Conservation (phyloP, 2,329 filamentous ascomycete species). For the Nothomitra cinnamomea region DNA sequence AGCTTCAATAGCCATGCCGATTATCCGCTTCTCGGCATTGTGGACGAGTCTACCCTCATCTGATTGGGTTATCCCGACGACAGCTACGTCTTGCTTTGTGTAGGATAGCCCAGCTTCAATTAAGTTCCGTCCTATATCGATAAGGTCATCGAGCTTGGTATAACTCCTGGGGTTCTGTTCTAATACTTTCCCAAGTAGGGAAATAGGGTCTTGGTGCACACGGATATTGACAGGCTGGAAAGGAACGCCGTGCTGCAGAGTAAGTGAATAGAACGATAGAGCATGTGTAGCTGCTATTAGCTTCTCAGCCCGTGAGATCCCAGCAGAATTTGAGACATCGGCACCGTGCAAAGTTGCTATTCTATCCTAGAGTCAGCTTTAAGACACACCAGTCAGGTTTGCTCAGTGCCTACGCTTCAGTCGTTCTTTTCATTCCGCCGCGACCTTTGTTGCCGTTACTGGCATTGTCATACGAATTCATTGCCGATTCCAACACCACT, state of each 20-base stretch:
- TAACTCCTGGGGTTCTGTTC: conserved; percentile 62
- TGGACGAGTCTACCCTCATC: conserved; percentile 17
- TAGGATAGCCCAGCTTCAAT: conserved; percentile 39
- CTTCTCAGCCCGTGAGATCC: conserved; percentile 40
- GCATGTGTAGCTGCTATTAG: conserved; percentile 58
- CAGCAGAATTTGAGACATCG: conserved; percentile 34
- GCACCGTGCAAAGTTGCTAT: conserved; percentile 42
- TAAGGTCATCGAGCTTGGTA: conserved; percentile 54
- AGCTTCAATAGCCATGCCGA: conserved; percentile 65
- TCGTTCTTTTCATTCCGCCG: conserved; percentile 60
- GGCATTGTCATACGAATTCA: conserved; percentile 63
- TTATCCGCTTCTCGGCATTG: conserved; percentile 46
- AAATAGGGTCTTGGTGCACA: conserved; percentile 59
- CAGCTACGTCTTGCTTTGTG: conserved; percentile 16
- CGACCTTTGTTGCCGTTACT: conserved; percentile 64
- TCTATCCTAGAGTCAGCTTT: neutral
- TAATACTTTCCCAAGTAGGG: conserved; percentile 54
- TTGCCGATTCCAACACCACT: conserved; percentile 43
- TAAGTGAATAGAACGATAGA: conserved; percentile 59
- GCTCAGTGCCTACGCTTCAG: conserved; percentile 37
- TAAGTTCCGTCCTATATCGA: conserved; percentile 52
- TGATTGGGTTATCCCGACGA: conserved; percentile 16
- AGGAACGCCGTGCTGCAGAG: conserved; percentile 61
- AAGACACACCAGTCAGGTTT: neutral
- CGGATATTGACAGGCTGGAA: conserved; percentile 64